These are phyloP conservation scores for Penicillium sp. DNA, from an alignment of 2,329 filamentous ascomycete species.

Conservation along the genomic window DNA sequence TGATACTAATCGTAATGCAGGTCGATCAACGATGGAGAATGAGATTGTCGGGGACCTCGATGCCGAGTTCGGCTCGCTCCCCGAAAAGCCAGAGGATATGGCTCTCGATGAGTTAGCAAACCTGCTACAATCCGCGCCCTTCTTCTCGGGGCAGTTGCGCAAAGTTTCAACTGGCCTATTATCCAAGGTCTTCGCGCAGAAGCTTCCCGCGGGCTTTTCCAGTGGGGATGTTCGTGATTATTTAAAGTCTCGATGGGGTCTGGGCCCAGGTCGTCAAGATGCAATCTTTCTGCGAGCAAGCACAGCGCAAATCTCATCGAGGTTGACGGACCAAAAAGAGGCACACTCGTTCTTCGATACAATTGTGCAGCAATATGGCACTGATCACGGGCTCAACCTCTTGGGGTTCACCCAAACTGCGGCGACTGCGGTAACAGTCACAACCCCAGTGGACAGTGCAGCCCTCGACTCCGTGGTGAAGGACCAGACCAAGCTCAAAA, in stretches of 20 bases:
- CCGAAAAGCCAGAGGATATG: slow-evolving; percentile 42
- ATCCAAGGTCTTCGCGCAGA: slow-evolving; percentile 27
- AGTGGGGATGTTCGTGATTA: slow-evolving; percentile 19
- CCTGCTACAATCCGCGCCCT: slow-evolving; percentile 22
- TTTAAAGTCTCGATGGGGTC: slow-evolving; percentile 27
- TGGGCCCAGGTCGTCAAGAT: slow-evolving; percentile 17
- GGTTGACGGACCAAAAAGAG: slow-evolving; percentile 15
- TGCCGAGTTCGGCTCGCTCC: slow-evolving; percentile 41
- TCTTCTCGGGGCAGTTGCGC: slow-evolving; percentile 33
- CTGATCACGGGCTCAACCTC: slow-evolving; percentile 10
- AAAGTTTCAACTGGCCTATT: slow-evolving; percentile 31
- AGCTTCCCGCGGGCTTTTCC: slow-evolving; percentile 31
- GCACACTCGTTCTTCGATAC: slow-evolving; percentile 25
- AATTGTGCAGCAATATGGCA: slow-evolving; percentile 16
- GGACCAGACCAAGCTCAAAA: slow-evolving; percentile 1
- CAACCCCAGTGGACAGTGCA: not conserved
- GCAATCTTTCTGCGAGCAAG: slow-evolving; percentile 23
- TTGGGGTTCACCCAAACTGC: not conserved
- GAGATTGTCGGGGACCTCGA: slow-evolving; percentile 45
- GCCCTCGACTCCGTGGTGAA: slow-evolving; percentile 4
- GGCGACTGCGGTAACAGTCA: not conserved
- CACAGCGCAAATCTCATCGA: slow-evolving; percentile 20
- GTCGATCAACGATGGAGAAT: slow-evolving; percentile 46
- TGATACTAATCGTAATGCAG: slow-evolving; percentile 15
- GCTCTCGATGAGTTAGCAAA: slow-evolving; percentile 33